Base-by-base conservation (phyloP, 2,329 filamentous ascomycete genomes). In the Arthrobotrys musiformis region DNA sequence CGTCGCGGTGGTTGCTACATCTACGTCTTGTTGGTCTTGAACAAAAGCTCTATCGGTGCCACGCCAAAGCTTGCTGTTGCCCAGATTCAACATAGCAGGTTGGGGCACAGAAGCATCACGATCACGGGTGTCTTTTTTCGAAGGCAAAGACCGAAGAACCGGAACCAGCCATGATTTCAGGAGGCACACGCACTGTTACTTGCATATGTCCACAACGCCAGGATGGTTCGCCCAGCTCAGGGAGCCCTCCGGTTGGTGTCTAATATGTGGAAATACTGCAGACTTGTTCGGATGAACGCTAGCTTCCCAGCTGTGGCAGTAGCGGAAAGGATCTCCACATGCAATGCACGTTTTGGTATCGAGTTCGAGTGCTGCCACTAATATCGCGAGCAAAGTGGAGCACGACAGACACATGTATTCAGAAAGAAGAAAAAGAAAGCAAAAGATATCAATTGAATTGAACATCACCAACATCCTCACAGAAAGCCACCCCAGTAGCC, bases 281-380 rank as follows among this genome's bases (percentile, higher is more conserved):
- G 61, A 50, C 52, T n/a, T 73, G 52, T 73, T 73, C 69, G 69
- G 69, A 73, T 67, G 69, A 67, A 73, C 19, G 52, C 35, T 73
- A 66, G 69, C 60, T 66, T 50, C 61, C 4, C 9, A 33, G 24
- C 22, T 52, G 40, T 48, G 33, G 24, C 28, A 50, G 33, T 28
- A 61, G 37, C 33, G 61, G 69, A 61, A 73, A 46, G 50, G 61
- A 73, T 73, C 69, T 52, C 61, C 40, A 46, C 44, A 48, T 28
- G 19, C 48, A 60, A 42, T 44, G 40, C 50, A 58, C 40, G 26
- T 48, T 69, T 69, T 48, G 52, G 50, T 60, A 37, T 52, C 50
- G 11, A 46, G 35, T 35, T 37, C 44, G 22, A 64, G n/a, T n/a
- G n/a, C 42, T 35, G 11, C 35, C 33, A 50, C 37, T 37, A 54